Base-by-base conservation (phyloP, 257 asterid genomes). In the Penstemon barbatus region DNA sequence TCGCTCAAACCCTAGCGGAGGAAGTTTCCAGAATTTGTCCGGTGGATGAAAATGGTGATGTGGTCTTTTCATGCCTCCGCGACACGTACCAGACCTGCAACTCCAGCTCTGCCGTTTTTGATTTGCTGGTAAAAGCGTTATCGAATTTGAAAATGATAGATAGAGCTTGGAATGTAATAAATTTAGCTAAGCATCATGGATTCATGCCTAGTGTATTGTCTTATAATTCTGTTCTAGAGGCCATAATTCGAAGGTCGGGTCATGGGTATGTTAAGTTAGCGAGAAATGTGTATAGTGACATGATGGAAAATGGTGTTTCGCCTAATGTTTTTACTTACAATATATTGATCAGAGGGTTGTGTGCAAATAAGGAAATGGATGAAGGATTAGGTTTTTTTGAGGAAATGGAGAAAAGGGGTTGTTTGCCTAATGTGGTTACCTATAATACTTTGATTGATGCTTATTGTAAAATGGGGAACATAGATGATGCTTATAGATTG, bases 71-170 rank as follows among this genome's bases (percentile, higher is more conserved):
- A 0, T 76, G 82, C 73, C 90, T 91, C 7, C 79, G 65, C 55
- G 85, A 89, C 42, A 77, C 96, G 38, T 91, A 89, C 79, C 86
- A 80, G 73, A 70, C 74, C 4, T 85, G 94, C 82, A 72, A 71
- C 65, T 91, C 96, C 9, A 91, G 89, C 85, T 91, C 98, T 39
- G 90, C 90, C 9, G 94, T 89, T 49, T 79, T 91, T 55, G 96
- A 91, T 71, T 79, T 89, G 84, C 66, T 85, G 83, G 88, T 91
- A 42, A 89, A 87, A 64, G 78, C 88, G 15, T 68, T 85, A 9
- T 89, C 94, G 59, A 80, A 61, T 38, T 71, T 91, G 89, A 80
- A 78, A 75, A 80, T 85, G 84, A 78, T 89, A 58, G 87, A 84
- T 66, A 84, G 87, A 62, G 96, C 96, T 60, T 66, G 81, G 37